Conservation (phyloP, 306 rosid genomes). For the Morella rubra region DNA sequence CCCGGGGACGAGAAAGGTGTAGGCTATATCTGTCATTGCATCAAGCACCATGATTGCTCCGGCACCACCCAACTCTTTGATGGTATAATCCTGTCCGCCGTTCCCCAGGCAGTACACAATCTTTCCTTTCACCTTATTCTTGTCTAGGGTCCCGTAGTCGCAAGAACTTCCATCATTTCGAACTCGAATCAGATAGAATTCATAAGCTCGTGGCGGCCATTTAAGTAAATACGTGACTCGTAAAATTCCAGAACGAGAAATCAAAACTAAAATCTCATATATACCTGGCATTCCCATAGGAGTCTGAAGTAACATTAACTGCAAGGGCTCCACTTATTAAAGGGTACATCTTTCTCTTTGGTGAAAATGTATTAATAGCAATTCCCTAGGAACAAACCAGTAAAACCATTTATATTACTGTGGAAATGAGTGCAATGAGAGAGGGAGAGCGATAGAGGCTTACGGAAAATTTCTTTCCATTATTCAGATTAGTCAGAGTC, state of each 20-base stretch:
- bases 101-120: conserved; percentile 63
- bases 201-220: not conserved
- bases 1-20: conserved; percentile 50
- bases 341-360: conserved; percentile 57
- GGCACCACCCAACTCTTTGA: conserved; percentile 47
- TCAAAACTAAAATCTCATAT: not conserved
- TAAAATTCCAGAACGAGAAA: not conserved
- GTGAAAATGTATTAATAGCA: conserved; percentile 65
- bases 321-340: conserved; percentile 66
- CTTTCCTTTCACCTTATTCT: conserved; percentile 61
- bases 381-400: conserved; percentile 44
- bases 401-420: not conserved
- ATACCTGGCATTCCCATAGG: conserved; percentile 57
- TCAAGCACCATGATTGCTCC: conserved; percentile 54
- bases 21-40: conserved; percentile 33
- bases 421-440: not conserved
- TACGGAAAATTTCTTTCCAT: conserved; percentile 47
- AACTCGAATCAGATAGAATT: conserved; percentile 12
- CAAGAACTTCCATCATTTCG: conserved; percentile 52
- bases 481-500: conserved; percentile 45
- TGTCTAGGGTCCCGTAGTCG: conserved; percentile 50
- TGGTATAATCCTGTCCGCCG: conserved; percentile 39
- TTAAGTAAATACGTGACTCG: not conserved
- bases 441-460: conserved; percentile 24
- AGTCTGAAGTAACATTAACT: conserved; percentile 19